Percentiles rank a stretch among this genome's conserved stretches.
Conservation (phyloP, 345 rosid species). For the Cardamine occulta region DNA sequence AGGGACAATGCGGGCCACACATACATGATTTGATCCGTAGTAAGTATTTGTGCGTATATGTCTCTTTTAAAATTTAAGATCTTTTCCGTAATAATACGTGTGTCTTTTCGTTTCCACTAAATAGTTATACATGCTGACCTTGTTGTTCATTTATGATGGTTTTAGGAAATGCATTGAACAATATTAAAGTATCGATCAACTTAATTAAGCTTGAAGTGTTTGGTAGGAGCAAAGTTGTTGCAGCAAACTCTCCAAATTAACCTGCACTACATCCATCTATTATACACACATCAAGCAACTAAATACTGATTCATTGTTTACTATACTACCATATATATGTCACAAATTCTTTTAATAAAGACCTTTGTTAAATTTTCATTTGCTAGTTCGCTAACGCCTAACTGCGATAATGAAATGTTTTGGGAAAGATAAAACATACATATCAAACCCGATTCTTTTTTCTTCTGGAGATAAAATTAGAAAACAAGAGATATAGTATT, state of each 20-base stretch:
- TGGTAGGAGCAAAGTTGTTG: conserved; percentile 26
- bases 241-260: conserved; percentile 32
- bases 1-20: neutral
- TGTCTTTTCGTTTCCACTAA: conserved; percentile 10
- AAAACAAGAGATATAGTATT: neutral
- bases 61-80: neutral
- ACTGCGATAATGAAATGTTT: neutral
- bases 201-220: neutral
- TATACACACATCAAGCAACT: neutral
- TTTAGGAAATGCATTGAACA: neutral
- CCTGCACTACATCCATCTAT: neutral
- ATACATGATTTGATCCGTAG: neutral
- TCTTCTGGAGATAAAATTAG: neutral
- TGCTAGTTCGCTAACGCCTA: neutral
- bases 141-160: neutral
- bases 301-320: neutral
- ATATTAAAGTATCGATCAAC: neutral
- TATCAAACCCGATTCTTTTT: neutral
- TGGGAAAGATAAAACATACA: neutral
- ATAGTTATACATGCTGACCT: neutral
- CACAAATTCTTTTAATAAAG: neutral
- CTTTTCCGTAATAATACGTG: neutral
- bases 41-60: neutral
- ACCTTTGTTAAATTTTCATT: neutral
- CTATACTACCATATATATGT: neutral